phyloP scores from a whole-genome alignment of 1,284 basidiomycete genomes.

The Apiotrichum brassicae region DNA sequence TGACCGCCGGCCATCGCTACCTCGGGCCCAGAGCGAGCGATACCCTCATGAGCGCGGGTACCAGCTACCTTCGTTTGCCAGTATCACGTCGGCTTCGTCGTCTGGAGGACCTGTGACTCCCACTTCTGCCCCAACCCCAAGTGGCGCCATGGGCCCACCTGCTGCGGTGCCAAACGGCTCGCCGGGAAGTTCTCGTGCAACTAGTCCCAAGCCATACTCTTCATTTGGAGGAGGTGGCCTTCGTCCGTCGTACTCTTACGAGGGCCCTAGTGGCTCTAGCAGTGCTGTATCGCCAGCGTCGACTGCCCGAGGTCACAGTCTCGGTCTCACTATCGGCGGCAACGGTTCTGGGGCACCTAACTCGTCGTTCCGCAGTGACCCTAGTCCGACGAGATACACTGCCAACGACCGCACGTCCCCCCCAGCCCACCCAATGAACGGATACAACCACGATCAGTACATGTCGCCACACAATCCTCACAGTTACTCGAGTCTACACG shows the following conservation, averaged over 20 bases:
- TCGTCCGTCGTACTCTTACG: constrained; percentile 14
- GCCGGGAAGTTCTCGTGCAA: constrained; percentile 7
- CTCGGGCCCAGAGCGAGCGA: constrained; percentile 14
- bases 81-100: constrained; percentile 4
- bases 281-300: not conserved
- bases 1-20: constrained; percentile 9
- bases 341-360: not conserved
- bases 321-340: constrained; percentile 1
- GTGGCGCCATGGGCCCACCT: constrained; percentile 14
- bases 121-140: constrained; percentile 1
- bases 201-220: constrained; percentile 7
- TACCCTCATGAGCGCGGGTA: constrained; percentile 5
- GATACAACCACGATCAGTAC: constrained; percentile 2
- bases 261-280: constrained; percentile 1
- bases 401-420: not conserved
- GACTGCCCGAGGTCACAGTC: not conserved
- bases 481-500: not conserved
- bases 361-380: constrained; percentile 5
- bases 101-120: constrained; percentile 9
- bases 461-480: not conserved
- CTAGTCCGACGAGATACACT: constrained; percentile 2
- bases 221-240: constrained; percentile 3
- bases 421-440: constrained; percentile 4
- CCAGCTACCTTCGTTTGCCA: constrained; percentile 12
- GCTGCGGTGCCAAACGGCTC: constrained; percentile 1